These are phyloP conservation scores for Pseudonitzschia multistriata DNA, from an alignment of 108 stramenopile species.

Conservation along the genomic window DNA sequence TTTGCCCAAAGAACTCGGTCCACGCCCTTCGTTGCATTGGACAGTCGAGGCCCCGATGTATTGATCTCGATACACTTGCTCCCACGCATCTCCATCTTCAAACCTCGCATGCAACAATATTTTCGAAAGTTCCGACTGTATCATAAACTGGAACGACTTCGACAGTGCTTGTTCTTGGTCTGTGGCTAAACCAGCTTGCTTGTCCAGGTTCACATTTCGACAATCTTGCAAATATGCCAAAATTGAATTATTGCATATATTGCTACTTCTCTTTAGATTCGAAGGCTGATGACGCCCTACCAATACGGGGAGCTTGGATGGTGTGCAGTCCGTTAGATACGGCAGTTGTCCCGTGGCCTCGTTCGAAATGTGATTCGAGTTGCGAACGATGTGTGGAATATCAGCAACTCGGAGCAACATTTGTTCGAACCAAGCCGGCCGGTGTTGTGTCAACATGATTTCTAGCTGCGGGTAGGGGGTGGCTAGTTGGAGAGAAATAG, in stretches of 20 bases:
- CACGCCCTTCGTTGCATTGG: neutral
- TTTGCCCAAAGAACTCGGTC: neutral
- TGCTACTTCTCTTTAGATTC: slow-evolving; percentile 5
- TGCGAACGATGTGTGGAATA: slow-evolving; percentile 55
- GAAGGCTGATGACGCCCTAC: slow-evolving; percentile 61
- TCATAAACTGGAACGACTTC: slow-evolving; percentile 36
- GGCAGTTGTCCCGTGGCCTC: slow-evolving; percentile 70
- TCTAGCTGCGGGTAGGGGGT: slow-evolving; percentile 28
- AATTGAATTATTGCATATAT: slow-evolving; percentile 46
- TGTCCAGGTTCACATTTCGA: slow-evolving; percentile 30
- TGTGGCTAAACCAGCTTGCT: slow-evolving; percentile 21
- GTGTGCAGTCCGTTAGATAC: slow-evolving; percentile 36
- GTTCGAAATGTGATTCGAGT: slow-evolving; percentile 46
- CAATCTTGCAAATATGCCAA: slow-evolving; percentile 51
- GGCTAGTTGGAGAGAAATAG: slow-evolving; percentile 25
- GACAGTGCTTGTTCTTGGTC: slow-evolving; percentile 21
- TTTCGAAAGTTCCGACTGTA: slow-evolving; percentile 45
- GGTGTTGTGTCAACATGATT: slow-evolving; percentile 53
- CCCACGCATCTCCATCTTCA: slow-evolving; percentile 66
- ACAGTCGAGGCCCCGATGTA: slow-evolving; percentile 40
- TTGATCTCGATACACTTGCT: slow-evolving; percentile 55
- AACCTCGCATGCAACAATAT: slow-evolving; percentile 55
- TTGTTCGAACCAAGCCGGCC: slow-evolving; percentile 70
- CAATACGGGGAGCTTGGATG: slow-evolving; percentile 32
- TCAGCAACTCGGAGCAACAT: slow-evolving; percentile 54